Evolutionary conservation across 345 rosid species (phyloP).

Genomic region (Lepidium aucheri): DNA sequence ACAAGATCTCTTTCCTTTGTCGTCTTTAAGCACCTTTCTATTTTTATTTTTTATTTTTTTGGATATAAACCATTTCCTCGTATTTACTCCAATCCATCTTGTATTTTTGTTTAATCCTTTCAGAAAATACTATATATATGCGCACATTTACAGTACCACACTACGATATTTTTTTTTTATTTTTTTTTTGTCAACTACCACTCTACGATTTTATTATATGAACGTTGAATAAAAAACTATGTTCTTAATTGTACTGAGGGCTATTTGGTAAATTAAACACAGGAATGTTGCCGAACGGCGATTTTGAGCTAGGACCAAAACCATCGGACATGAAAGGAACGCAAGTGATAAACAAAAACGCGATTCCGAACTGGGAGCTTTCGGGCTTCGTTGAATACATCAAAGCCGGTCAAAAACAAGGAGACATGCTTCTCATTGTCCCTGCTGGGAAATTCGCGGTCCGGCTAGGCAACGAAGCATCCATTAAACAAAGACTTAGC

Average conservation of each 20-base stretch:
- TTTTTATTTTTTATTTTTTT: not conserved
- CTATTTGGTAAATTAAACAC: not conserved
- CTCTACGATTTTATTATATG: too few relatives aligned
- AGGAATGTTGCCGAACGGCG: slow-evolving; percentile 74
- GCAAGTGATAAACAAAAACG: slow-evolving; percentile 35
- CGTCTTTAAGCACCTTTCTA: not conserved
- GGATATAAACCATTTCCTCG: not conserved
- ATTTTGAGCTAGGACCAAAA: slow-evolving; percentile 67
- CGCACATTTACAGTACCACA: too few relatives aligned
- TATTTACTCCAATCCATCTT: not conserved
- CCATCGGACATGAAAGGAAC: slow-evolving; percentile 62
- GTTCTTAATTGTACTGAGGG: not conserved
- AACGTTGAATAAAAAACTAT: not conserved
- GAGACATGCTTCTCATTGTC: slow-evolving; percentile 87
- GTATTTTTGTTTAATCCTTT: not conserved
- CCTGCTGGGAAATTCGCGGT: slow-evolving; percentile 75
- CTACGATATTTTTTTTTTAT: too few relatives aligned
- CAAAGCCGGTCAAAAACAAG: slow-evolving; percentile 87
- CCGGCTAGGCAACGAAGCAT: slow-evolving; percentile 88
- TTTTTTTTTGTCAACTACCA: too few relatives aligned
- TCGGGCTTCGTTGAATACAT: slow-evolving; percentile 83
- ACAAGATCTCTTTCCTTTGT: not conserved
- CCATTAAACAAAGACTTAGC: slow-evolving; percentile 53
- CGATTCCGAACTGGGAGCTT: slow-evolving; percentile 74
- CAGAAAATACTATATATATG: not conserved